Conservation (phyloP, 495 filamentous ascomycete species). For the Xylaria castorea region DNA sequence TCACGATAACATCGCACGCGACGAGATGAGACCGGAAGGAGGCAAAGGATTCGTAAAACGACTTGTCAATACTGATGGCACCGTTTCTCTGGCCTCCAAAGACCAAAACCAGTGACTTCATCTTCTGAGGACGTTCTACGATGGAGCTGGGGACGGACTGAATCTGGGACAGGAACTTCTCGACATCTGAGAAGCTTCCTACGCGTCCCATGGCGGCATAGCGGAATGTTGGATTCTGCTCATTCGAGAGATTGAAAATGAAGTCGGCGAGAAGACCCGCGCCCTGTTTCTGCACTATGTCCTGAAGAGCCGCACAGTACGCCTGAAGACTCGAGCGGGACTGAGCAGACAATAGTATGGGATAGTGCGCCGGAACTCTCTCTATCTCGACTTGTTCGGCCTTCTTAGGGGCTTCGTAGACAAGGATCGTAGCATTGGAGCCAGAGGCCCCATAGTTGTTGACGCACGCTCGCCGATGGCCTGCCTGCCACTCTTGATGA, state of each 20-base stretch:
- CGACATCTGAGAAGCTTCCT: background rate
- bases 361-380: too few relatives aligned
- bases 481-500: background rate
- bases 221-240: too few relatives aligned
- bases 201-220: too few relatives aligned
- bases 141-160: background rate
- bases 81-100: background rate
- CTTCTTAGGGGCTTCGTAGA: conserved; percentile 27
- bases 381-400: background rate
- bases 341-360: background rate
- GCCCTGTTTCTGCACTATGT: too few relatives aligned
- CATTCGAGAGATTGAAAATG: too few relatives aligned
- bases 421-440: conserved; percentile 33
- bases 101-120: background rate
- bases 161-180: background rate
- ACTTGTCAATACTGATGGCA: background rate
- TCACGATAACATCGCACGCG: background rate
- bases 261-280: too few relatives aligned
- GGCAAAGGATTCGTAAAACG: background rate
- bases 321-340: background rate
- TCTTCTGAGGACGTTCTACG: background rate
- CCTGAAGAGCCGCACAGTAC: too few relatives aligned
- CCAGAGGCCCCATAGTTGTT: conserved; percentile 40
- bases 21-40: background rate
- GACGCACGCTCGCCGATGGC: conserved; percentile 42